Base-by-base conservation (phyloP, 1,139 yeast genomes). In the Kurtzmaniella quercitrusa region DNA sequence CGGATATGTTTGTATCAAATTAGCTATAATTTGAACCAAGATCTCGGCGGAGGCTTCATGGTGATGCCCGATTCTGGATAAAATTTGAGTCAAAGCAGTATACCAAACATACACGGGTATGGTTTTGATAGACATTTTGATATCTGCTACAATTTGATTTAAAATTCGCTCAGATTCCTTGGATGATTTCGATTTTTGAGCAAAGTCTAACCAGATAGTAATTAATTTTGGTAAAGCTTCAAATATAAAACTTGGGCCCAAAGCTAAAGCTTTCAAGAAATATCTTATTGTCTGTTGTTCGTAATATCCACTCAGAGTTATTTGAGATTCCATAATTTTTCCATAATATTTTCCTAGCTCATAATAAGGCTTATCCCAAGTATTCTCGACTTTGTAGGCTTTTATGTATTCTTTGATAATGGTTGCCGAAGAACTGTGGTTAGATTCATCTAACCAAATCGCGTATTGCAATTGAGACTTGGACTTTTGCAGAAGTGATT, bases 151-250 rank as follows among this genome's bases (percentile, higher is more conserved):
- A 15, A 84, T 77, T 34, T 66, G 66, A 1, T 66, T 62, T 37
- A 78, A 61, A 42, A 70, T 70, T 39, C 72, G 66, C 44, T 67
- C 55, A 47, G 74, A 56, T 49, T 63, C 64, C 55, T 69, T 57
- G 2, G 58, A 48, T 17, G 54, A 53, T 21, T 54, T 51, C 5
- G 55, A 49, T 29, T 49, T 52, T 41, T 65, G 79, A 2, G 91
- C 86, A 59, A 84, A 87, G 55, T 93, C 97, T 16, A 94, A 69
- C 98, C 98, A 94, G 16, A 90, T 75, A 0, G 97, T 91, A 6
- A 93, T 75, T 21, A 90, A 77, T 57, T 90, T 90, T 0, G 98
- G 98, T 18, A 94, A 66, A 0, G 95, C 87, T 62, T 94, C 98
- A 56, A 83, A 83, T 3, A 88, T 75, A 57, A 81, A 85, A 40